Evolutionary conservation across 257 asterid species (phyloP).

Genomic region (Plantago ovata): DNA sequence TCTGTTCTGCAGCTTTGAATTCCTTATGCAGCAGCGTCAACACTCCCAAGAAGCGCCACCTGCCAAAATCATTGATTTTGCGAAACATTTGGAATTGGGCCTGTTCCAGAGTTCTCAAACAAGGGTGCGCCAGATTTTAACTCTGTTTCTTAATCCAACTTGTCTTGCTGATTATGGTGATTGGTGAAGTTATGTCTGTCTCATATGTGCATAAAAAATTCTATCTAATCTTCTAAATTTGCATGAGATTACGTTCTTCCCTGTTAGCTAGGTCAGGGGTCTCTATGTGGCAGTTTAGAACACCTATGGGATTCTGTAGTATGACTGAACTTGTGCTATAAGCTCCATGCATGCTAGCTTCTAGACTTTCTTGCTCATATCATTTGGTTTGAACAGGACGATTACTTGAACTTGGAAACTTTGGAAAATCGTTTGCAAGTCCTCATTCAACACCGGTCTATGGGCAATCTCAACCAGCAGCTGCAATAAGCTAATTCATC

Average conservation of each 20-base stretch:
- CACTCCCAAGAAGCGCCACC: constrained; percentile 52
- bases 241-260: constrained; percentile 8
- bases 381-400: constrained; percentile 48
- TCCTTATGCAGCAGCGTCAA: constrained; percentile 60
- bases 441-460: constrained; percentile 29
- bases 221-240: constrained; percentile 9
- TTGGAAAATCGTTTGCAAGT: constrained; percentile 66
- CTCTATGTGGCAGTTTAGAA: constrained; percentile 9
- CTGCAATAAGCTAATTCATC: constrained; percentile 70
- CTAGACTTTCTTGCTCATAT: constrained; percentile 15
- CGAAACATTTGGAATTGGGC: constrained; percentile 75
- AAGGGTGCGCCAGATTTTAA: constrained; percentile 48
- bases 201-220: constrained; percentile 6
- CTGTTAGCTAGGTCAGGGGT: neutral
- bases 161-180: too few relatives aligned
- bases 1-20: constrained; percentile 24
- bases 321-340: neutral
- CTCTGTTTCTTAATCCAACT: constrained; percentile 6
- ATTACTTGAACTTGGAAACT: constrained; percentile 65
- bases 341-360: neutral
- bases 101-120: constrained; percentile 69
- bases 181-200: constrained; percentile 6
- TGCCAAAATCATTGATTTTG: constrained; percentile 60
- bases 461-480: constrained; percentile 56
- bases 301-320: constrained; percentile 5